Conservation (phyloP, 805 yeast species). For the Maudiozyma barnettii region DNA sequence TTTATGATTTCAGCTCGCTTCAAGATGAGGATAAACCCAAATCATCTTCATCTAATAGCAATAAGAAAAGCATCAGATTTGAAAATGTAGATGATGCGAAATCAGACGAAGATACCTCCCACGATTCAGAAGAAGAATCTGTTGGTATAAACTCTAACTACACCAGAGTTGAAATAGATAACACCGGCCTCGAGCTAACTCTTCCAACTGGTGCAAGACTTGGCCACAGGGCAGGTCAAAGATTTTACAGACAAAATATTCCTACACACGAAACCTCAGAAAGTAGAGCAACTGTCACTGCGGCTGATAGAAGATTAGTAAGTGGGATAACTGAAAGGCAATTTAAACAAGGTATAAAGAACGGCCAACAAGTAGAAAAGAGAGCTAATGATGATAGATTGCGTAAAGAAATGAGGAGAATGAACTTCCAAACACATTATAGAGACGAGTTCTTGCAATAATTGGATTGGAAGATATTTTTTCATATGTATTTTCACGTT, state of each 20-base stretch:
- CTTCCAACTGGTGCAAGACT: conserved; percentile 71
- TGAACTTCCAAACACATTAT: conserved; percentile 78
- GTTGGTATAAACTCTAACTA: conserved; percentile 24
- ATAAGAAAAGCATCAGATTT: conserved; percentile 28
- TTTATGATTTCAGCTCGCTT: conserved; percentile 73
- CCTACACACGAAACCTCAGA: conserved; percentile 38
- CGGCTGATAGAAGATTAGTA: conserved; percentile 60
- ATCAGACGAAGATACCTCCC: conserved; percentile 16
- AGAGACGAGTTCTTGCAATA: conserved; percentile 57
- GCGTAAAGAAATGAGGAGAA: conserved; percentile 51
- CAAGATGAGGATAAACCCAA: conserved; percentile 32
- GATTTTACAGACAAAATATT: conserved; percentile 61
- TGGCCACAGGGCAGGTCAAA: conserved; percentile 70
- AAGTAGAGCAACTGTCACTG: conserved; percentile 64
- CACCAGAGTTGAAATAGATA: conserved; percentile 36
- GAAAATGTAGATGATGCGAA: conserved; percentile 26
- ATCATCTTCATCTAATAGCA: conserved; percentile 5
- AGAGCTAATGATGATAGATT: conserved; percentile 34
- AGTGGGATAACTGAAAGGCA: conserved; percentile 54
- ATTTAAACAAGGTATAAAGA: conserved; percentile 41
- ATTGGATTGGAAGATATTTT: not conserved
- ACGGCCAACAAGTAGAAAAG: conserved; percentile 34
- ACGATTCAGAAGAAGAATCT: conserved; percentile 4
- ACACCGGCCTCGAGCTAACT: conserved; percentile 52
- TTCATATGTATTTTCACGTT: not conserved